Conservation (phyloP, 257 asterid genomes). For the Coffea canephora region DNA sequence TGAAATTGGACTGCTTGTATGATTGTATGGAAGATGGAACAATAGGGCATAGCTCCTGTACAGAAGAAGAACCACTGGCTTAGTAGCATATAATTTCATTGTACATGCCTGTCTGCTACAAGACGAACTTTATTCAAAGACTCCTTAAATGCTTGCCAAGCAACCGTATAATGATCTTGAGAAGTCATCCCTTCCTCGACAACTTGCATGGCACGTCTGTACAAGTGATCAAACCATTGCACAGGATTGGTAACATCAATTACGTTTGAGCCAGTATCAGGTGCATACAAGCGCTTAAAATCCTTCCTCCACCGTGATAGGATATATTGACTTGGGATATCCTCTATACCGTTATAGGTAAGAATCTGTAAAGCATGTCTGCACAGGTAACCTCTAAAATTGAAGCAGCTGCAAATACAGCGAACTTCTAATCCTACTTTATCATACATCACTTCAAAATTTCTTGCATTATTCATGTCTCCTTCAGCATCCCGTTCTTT, state of each 20-base stretch:
- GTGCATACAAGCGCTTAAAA: constrained; percentile 31
- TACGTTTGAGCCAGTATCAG: constrained; percentile 25
- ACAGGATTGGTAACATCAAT: constrained; percentile 31
- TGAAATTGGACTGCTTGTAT: background rate
- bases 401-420: constrained; percentile 38
- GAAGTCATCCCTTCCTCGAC: constrained; percentile 40
- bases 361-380: constrained; percentile 34
- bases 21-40: background rate
- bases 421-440: constrained; percentile 33
- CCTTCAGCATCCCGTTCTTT: constrained; percentile 26
- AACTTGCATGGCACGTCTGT: constrained; percentile 35
- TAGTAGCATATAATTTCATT: background rate
- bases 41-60: background rate
- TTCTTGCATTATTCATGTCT: constrained; percentile 8
- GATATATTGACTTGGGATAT: constrained; percentile 33
- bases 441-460: constrained; percentile 32
- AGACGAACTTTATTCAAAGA: constrained; percentile 39
- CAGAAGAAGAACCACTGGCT: background rate
- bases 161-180: constrained; percentile 35
- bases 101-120: constrained; percentile 28
- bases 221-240: constrained; percentile 39
- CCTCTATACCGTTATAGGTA: constrained; percentile 28
- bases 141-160: constrained; percentile 39
- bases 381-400: constrained; percentile 37
- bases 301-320: constrained; percentile 40